A percentile compares a stretch with the other conserved stretches of the same genome.
Evolutionary conservation across 768 basidiomycete genomes (phyloP).

Genomic region (Tephrocybe sp.): DNA sequence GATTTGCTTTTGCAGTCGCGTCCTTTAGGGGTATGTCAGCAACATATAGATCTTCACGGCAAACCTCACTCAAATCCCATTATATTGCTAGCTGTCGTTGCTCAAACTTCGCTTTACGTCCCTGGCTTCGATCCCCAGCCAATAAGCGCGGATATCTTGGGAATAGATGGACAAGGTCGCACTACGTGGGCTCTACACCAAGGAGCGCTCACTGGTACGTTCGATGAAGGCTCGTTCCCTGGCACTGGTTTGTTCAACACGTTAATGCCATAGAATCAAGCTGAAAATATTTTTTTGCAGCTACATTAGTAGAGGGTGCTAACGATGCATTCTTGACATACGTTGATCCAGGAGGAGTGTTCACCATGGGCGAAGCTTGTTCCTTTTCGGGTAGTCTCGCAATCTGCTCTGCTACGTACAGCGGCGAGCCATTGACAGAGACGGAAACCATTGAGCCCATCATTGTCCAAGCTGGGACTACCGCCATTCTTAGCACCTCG

Average conservation of each 20-base stretch:
- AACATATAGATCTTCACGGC: too few species aligned
- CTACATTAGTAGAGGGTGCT: slow-evolving; percentile 25
- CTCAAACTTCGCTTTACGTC: slow-evolving; percentile 23
- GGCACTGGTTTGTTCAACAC: slow-evolving; percentile 19
- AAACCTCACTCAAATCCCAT: too few species aligned
- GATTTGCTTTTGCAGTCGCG: too few species aligned
- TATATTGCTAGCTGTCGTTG: slow-evolving; percentile 15
- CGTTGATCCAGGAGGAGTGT: slow-evolving; percentile 6
- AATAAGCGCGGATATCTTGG: slow-evolving; percentile 24
- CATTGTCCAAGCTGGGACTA: slow-evolving; percentile 18
- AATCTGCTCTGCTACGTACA: slow-evolving; percentile 18
- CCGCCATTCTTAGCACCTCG: slow-evolving; percentile 5
- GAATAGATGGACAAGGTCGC: slow-evolving; percentile 21
- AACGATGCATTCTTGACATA: slow-evolving; percentile 20
- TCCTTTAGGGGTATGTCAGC: too few species aligned
- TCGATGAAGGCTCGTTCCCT: slow-evolving; percentile 10
- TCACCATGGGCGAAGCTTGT: slow-evolving; percentile 19
- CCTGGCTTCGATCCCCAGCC: slow-evolving; percentile 26
- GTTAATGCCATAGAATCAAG: background rate
- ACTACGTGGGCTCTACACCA: slow-evolving; percentile 25
- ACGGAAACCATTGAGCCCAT: slow-evolving; percentile 16
- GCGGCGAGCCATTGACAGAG: slow-evolving; percentile 14
- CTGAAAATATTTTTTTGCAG: slow-evolving; percentile 10
- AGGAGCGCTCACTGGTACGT: slow-evolving; percentile 15
- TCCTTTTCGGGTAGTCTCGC: slow-evolving; percentile 16